These are phyloP conservation scores for Amanita molliuscula DNA, from an alignment of 768 basidiomycete species.

Conservation along the genomic window DNA sequence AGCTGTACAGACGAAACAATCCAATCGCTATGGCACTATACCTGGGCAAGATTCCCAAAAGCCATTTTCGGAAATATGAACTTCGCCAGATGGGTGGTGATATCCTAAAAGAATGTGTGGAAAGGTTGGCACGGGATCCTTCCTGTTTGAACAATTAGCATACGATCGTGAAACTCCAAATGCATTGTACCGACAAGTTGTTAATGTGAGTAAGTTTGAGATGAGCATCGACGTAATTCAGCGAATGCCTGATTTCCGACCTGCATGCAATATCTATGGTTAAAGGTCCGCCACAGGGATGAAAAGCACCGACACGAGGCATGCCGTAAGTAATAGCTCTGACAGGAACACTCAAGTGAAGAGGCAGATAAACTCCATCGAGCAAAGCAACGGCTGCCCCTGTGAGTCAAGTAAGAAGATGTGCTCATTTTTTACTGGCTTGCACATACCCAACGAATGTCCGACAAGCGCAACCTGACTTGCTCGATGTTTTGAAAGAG, in stretches of 20 bases:
- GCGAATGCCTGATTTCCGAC: conserved; percentile 25
- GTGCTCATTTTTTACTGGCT: conserved; percentile 7
- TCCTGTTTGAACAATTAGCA: conserved; percentile 11
- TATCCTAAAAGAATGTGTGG: conserved; percentile 33
- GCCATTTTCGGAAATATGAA: conserved; percentile 24
- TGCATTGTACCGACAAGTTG: conserved; percentile 9
- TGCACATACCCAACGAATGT: conserved; percentile 28
- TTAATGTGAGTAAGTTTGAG: conserved; percentile 12
- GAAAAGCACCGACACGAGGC: conserved; percentile 25
- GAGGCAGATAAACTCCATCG: conserved; percentile 42
- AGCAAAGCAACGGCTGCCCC: conserved; percentile 32
- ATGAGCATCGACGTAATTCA: conserved; percentile 14
- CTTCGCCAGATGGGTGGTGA: conserved; percentile 33
- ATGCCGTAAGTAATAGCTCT: conserved; percentile 30
- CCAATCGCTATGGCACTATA: conserved; percentile 8
- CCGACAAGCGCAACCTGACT: conserved; percentile 31
- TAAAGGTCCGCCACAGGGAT: not conserved
- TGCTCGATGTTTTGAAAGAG: conserved; percentile 21
- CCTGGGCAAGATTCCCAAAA: conserved; percentile 49
- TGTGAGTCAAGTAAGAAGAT: conserved; percentile 8
- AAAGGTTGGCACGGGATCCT: conserved; percentile 29
- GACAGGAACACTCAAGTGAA: conserved; percentile 32
- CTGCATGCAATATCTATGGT: not conserved
- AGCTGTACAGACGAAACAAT: not conserved
- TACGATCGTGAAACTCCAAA: not conserved